phyloP scores from a whole-genome alignment of 345 rosid species.

The Salix koriyanagi region DNA sequence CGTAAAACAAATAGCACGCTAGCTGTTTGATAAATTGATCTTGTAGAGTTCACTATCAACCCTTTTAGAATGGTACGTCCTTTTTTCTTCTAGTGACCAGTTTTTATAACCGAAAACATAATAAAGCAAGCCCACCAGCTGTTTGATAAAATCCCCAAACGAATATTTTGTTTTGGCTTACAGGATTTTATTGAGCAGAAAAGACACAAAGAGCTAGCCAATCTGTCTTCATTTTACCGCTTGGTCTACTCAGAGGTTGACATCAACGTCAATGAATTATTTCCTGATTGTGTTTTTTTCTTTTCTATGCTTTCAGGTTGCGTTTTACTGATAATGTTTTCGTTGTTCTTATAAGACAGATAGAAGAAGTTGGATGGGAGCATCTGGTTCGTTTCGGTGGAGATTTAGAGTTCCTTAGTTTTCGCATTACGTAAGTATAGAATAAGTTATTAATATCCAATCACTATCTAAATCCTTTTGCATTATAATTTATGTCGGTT shows the following conservation, averaged over 20 bases:
- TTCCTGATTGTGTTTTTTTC: neutral
- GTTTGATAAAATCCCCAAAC: conserved; percentile 16
- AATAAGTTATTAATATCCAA: too few relatives aligned
- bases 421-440: conserved; percentile 51
- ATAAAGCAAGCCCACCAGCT: conserved; percentile 2
- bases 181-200: conserved; percentile 34
- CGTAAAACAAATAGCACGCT: too few relatives aligned
- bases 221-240: conserved; percentile 49
- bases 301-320: neutral
- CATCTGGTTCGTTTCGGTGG: conserved; percentile 45
- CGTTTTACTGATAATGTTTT: neutral
- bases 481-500: neutral
- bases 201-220: conserved; percentile 40
- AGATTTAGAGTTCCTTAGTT: conserved; percentile 55
- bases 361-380: conserved; percentile 89
- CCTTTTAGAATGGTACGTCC: too few relatives aligned
- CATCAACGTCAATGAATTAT: neutral
- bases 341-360: conserved; percentile 28
- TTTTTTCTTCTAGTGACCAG: neutral
- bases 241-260: conserved; percentile 66
- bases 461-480: neutral
- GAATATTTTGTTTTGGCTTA: neutral
- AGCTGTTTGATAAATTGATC: too few relatives aligned
- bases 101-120: neutral
- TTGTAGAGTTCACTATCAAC: too few relatives aligned